Evolutionary conservation across 305 asterid species (phyloP), one percentile per base, ranked within the genome.

Genomic region (Rubia peregrina): DNA sequence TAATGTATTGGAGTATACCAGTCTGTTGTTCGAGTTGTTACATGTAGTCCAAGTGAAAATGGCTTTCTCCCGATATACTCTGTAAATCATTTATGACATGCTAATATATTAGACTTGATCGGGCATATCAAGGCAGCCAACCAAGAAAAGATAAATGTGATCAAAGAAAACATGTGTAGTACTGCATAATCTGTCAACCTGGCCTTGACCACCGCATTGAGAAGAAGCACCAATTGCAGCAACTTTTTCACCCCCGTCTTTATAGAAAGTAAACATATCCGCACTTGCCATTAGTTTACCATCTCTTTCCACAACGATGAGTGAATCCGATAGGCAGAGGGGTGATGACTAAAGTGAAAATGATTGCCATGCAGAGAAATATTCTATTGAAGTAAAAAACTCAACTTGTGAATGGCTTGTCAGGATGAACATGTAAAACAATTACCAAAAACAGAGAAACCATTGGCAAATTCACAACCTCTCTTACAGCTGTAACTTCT

Each of bases 221-320:
- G 97, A 94, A 78, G 96, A 91, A 80, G 91, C 99, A 73, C 96
- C 98, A 77, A 91, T 87, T 65, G 97, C 96, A 81, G 99, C 98
- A 72, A 94, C 92, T 85, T 91, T 98, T 68, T 95, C 98, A 64
- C 99, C 88, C 74, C 87, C 88, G 5, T 88, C 96, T 64, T 85
- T 79, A 38, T 76, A 78, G 80, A 77, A 90, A 30, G 97, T 94
- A 78, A 89, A 87, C 68, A 94, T 86, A 79, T 97, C 98, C 6
- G 92, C 86, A 76, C 98, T 88, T 22, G 97, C 99, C 72, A 88
- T 90, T 46, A 94, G 73, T 60, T 94, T 97, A 71, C 98, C 96
- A 74, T 94, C 99, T 85, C 99, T 89, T 82, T 94, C 99, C 75
- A 83, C 88, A 60, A 94, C 96, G 76, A 85, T 80, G 80, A 87